These are phyloP conservation scores for Sextonia rubra DNA, from an alignment of 164 flowering plant genomes.

Conservation along the genomic window DNA sequence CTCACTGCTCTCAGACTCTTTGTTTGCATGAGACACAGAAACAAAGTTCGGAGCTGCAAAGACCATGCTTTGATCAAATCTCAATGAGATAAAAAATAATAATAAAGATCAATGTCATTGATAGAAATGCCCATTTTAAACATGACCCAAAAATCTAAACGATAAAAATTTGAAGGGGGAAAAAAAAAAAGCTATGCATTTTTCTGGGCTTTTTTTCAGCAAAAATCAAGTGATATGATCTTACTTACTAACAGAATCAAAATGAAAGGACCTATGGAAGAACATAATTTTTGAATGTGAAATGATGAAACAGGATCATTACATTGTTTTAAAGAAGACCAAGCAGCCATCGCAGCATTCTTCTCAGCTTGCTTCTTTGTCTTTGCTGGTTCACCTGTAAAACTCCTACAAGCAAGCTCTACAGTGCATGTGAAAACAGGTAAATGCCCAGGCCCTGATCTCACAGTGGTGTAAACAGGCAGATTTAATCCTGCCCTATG, in stretches of 20 bases:
- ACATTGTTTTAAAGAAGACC: conserved; percentile 68
- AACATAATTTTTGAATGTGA: neutral
- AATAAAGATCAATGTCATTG: neutral
- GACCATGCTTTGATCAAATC: conserved; percentile 5
- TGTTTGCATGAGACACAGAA: conserved; percentile 20
- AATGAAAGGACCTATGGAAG: neutral
- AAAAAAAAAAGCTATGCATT: neutral
- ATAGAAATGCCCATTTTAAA: neutral
- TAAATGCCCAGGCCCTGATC: conserved; percentile 69
- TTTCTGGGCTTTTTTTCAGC: neutral
- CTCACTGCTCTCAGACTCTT: conserved; percentile 29
- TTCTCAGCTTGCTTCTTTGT: conserved; percentile 91
- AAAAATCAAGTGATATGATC: neutral
- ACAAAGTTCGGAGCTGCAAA: conserved; percentile 38
- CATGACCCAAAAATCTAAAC: neutral
- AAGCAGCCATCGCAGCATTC: conserved; percentile 85
- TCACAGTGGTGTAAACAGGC: conserved; percentile 63
- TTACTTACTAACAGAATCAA: neutral
- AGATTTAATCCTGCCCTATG: conserved; percentile 62
- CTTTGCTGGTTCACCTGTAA: conserved; percentile 72
- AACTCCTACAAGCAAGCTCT: conserved; percentile 58
- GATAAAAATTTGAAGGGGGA: neutral
- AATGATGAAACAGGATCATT: neutral
- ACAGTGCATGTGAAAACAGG: conserved; percentile 68
- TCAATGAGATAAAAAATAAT: neutral